phyloP scores from a whole-genome alignment of 495 filamentous ascomycete genomes.

The Tuber calosporum region DNA sequence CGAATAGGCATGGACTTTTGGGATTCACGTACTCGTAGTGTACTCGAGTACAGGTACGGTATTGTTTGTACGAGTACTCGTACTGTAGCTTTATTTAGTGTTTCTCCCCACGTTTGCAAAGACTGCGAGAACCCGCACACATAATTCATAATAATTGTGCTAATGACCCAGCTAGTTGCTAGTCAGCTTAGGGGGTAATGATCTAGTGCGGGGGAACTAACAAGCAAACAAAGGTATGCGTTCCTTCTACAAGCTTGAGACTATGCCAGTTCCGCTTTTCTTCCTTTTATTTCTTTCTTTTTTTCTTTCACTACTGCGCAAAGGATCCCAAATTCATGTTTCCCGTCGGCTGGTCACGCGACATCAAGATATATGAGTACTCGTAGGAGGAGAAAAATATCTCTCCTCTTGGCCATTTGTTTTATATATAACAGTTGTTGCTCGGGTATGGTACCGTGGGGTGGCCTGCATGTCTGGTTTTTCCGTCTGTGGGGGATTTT shows the following conservation, averaged over 20 bases:
- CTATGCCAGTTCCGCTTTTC: not conserved
- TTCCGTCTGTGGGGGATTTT: not conserved
- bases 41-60: no score
- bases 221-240: not conserved
- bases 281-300: not conserved
- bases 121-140: no score
- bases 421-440: not conserved
- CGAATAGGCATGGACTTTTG: not conserved
- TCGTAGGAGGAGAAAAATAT: not conserved
- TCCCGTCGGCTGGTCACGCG: not conserved
- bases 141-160: no score
- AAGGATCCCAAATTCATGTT: not conserved
- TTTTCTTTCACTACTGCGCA: no score
- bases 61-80: no score
- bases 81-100: no score
- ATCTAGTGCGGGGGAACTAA: not conserved
- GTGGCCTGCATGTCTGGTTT: not conserved
- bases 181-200: not conserved
- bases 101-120: no score
- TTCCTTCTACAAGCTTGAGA: not conserved
- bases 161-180: not conserved
- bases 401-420: not conserved
- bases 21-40: not conserved
- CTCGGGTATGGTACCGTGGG: not conserved
- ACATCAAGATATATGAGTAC: not conserved